Base-by-base conservation (phyloP, 768 basidiomycete species). In the Boletales sp. region DNA sequence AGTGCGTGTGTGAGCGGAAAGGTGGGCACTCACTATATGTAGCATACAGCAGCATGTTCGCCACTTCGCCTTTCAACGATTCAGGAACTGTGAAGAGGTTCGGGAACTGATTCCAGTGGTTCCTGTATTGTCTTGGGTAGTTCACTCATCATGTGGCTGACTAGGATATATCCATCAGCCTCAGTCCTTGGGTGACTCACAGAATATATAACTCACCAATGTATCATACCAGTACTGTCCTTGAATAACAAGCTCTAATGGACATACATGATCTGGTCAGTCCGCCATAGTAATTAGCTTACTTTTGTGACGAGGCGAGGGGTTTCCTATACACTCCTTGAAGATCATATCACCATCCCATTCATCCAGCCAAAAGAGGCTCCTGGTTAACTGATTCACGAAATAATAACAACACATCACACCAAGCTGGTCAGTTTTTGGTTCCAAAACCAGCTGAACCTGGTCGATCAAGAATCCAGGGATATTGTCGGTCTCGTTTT, bases 341-440 rank as follows among this genome's bases (percentile, higher is more conserved):
- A 69, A 56, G 30, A 81, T 58, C 8, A 62, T 45, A 0, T 48
- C 38, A 0, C 73, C 69, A 0, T 73, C 59, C 48, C 72, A 76
- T 0, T 67, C 54, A 40, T 83, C 74, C 32, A 83, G 48, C 73
- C 79, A 86, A 53, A 84, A 84, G 11, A 84, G 63, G n/a, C 67
- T 59, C n/a, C 77, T 72, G 0, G 65, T 61, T 2, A 55, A 18
- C 39, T 81, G 79, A 53, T 81, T 71, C 24, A 73, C 78, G 48
- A 78, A 79, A 55, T 82, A 83, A 58, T 83, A 83, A 52, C 72
- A 53, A 55, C 67, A 65, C 18, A 61, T 30, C 2, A 62, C 32
- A 9, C 53, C 58, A 0, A 12, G 0, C 0, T 64, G 62, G 0
- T 63, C 62, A 2, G 43, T 11, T 29, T 52, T 63, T 4, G 78